Conservation (phyloP, 2,329 filamentous ascomycete species). For the Clonostachys chloroleuca region DNA sequence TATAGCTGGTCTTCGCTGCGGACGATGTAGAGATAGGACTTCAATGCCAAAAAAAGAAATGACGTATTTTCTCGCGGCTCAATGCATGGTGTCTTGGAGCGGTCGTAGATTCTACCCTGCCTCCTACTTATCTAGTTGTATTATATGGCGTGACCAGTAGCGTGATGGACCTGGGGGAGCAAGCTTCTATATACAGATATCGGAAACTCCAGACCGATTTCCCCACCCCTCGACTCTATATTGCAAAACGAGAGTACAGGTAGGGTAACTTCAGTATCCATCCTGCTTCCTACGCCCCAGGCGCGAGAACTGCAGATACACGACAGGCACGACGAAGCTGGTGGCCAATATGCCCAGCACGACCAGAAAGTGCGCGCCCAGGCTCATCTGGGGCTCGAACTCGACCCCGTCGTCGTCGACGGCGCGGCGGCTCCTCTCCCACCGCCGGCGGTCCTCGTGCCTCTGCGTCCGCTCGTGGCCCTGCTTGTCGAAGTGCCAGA, state of each 20-base stretch:
- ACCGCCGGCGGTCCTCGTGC: slow-evolving; percentile 47
- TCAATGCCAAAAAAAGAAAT: not conserved
- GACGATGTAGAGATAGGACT: too few species aligned
- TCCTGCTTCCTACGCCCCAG: slow-evolving; percentile 20
- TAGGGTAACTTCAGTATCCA: slow-evolving; percentile 2
- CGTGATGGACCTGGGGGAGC: too few species aligned
- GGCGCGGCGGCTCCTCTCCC: slow-evolving; percentile 26
- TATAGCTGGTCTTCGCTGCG: too few species aligned
- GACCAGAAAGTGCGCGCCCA: slow-evolving; percentile 42
- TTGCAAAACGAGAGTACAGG: not conserved
- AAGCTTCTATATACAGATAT: not conserved
- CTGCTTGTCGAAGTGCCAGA: slow-evolving; percentile 75
- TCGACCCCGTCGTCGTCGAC: slow-evolving; percentile 28
- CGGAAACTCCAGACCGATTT: not conserved
- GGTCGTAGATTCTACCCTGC: too few species aligned
- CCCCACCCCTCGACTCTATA: not conserved
- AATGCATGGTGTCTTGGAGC: too few species aligned
- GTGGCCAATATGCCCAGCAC: slow-evolving; percentile 41
- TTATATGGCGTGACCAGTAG: too few species aligned
- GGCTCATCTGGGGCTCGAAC: slow-evolving; percentile 33
- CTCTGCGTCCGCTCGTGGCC: slow-evolving; percentile 72
- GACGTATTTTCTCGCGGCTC: not conserved
- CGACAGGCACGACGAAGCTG: slow-evolving; percentile 38
- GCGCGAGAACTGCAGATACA: slow-evolving; percentile 30
- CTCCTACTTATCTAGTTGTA: too few species aligned